phyloP scores from a whole-genome alignment of 441 rosid species.

The Gossypium trilobum region DNA sequence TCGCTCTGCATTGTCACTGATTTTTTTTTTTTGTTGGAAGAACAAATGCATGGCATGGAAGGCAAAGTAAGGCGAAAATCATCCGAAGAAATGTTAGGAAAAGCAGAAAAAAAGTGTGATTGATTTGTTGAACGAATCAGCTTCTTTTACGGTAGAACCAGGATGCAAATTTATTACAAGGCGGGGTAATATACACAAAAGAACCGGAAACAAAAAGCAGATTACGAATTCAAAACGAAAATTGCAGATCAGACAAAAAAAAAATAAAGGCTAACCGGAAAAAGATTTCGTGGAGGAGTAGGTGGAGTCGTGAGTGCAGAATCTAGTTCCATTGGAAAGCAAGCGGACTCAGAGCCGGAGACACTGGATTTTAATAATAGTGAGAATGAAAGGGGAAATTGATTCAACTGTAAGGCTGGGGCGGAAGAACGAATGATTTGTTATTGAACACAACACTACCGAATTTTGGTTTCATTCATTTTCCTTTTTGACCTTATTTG shows the following conservation, averaged over 20 bases:
- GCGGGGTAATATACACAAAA: not conserved
- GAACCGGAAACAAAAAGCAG: not conserved
- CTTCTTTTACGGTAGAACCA: not conserved
- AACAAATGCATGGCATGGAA: not conserved
- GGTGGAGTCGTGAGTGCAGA: constrained; percentile 28
- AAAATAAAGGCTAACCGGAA: constrained; percentile 31
- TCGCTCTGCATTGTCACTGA: not conserved
- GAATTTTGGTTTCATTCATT: not conserved
- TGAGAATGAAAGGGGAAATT: not conserved
- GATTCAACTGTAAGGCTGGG: not conserved
- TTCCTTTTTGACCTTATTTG: not conserved
- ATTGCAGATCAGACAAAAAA: not conserved
- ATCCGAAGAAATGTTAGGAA: not conserved
- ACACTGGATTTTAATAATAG: not conserved
- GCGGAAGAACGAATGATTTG: not conserved
- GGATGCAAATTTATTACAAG: not conserved
- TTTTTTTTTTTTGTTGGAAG: not conserved
- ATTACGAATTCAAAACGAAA: not conserved
- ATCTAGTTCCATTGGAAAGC: constrained; percentile 35
- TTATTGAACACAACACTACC: not conserved
- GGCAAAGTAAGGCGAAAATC: not conserved
- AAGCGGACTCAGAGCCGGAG: not conserved
- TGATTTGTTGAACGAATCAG: not conserved
- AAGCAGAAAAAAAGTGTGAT: not conserved
- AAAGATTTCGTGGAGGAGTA: constrained; percentile 30